Conservation (phyloP, 1,284 basidiomycete genomes). For the Malassezia arunalokei region DNA sequence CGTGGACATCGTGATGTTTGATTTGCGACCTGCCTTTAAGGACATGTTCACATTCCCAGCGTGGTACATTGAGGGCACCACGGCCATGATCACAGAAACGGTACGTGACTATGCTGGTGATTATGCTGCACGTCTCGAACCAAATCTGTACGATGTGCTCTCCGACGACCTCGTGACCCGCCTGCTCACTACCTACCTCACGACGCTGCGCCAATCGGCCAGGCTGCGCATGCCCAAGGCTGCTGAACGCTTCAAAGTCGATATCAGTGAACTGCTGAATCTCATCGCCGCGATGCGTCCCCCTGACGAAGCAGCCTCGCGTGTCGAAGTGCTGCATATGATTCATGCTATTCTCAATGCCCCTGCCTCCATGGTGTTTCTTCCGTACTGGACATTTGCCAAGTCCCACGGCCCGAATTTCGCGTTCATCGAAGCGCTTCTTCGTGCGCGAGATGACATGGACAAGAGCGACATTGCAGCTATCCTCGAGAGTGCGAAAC, state of each 20-base stretch:
- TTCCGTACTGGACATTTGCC: conserved; percentile 86
- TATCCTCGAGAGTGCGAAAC: conserved; percentile 83
- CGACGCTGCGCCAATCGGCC: conserved; percentile 63
- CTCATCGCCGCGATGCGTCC: conserved; percentile 73
- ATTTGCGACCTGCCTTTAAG: conserved; percentile 77
- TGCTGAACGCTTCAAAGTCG: conserved; percentile 65
- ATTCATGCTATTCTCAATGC: conserved; percentile 68
- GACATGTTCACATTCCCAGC: conserved; percentile 62
- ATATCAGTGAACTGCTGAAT: conserved; percentile 63
- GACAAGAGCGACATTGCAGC: conserved; percentile 75
- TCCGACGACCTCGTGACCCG: conserved; percentile 84
- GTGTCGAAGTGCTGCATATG: conserved; percentile 73
- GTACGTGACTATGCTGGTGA: conserved; percentile 90
- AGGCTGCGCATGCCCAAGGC: conserved; percentile 79
- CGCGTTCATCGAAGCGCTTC: conserved; percentile 73
- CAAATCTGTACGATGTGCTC: conserved; percentile 78
- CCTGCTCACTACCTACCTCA: conserved; percentile 82
- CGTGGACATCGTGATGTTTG: conserved; percentile 89
- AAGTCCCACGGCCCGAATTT: conserved; percentile 87
- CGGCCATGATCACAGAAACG: conserved; percentile 78
- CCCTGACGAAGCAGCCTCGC: conserved; percentile 64
- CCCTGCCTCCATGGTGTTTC: conserved; percentile 79
- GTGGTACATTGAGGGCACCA: conserved; percentile 56
- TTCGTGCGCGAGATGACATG: conserved; percentile 79
- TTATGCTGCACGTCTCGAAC: conserved; percentile 79